Conservation (phyloP, 1,284 basidiomycete genomes). For the Microbotryum violaceum region DNA sequence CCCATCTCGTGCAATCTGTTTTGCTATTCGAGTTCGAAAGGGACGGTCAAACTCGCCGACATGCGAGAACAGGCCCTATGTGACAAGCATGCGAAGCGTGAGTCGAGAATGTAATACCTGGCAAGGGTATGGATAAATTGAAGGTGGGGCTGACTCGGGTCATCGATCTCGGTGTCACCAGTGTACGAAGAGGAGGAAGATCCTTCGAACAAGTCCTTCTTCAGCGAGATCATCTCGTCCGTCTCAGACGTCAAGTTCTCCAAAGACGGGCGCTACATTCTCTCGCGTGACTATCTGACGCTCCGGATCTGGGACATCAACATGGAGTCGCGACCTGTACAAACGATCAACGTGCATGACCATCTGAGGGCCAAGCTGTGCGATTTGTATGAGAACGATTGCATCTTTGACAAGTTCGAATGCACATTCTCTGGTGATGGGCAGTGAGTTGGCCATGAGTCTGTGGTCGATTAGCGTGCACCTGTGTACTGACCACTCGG, state of each 20-base stretch:
- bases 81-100: conserved; percentile 93
- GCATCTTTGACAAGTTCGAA: conserved; percentile 99
- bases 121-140: neutral
- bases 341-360: conserved; percentile 98
- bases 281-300: conserved; percentile 93
- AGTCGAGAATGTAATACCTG: conserved; percentile 40
- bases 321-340: conserved; percentile 94
- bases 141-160: conserved; percentile 13
- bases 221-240: conserved; percentile 99
- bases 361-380: conserved; percentile 95
- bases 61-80: conserved; percentile 98
- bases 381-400: conserved; percentile 99
- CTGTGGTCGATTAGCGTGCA: neutral
- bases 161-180: conserved; percentile 41
- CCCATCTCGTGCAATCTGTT: conserved; percentile 96
- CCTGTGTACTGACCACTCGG: neutral
- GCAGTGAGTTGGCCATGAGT: conserved; percentile 55
- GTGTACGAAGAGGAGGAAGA: conserved; percentile 99
- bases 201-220: conserved; percentile 94
- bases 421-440: conserved; percentile 94
- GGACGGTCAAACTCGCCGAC: conserved; percentile 99
- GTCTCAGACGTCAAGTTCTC: conserved; percentile 99
- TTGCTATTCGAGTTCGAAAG: conserved; percentile 99
- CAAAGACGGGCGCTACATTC: conserved; percentile 90
- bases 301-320: conserved; percentile 99